Percentiles rank a stretch among this genome's conserved stretches.
Conservation (phyloP, 306 rosid genomes). For the Malus sylvestris region DNA sequence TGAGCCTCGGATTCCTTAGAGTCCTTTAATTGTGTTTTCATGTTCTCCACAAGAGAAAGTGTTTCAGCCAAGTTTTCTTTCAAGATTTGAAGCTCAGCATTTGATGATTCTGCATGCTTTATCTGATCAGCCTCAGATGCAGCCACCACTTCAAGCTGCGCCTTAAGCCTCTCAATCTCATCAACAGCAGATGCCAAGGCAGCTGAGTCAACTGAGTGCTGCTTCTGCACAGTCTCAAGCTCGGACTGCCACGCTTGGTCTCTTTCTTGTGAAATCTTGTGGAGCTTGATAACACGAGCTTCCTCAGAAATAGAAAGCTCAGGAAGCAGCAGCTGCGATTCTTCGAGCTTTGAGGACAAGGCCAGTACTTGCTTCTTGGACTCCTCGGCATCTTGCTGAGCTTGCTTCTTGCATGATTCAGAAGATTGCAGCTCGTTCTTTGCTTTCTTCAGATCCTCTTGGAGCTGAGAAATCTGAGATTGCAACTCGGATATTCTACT, state of each 20-base stretch:
- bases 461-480: constrained; percentile 70
- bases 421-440: constrained; percentile 50
- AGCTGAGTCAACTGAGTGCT: constrained; percentile 44
- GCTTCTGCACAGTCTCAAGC: constrained; percentile 44
- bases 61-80: constrained; percentile 59
- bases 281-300: constrained; percentile 44
- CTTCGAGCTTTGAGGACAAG: constrained; percentile 58
- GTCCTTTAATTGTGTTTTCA: constrained; percentile 45
- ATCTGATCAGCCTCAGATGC: constrained; percentile 40
- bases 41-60: constrained; percentile 50
- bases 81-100: constrained; percentile 54
- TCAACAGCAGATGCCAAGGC: constrained; percentile 51
- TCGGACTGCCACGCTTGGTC: constrained; percentile 44
- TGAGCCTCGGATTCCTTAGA: constrained; percentile 62
- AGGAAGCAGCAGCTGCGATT: constrained; percentile 50
- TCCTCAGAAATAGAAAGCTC: constrained; percentile 52
- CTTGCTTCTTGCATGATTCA: constrained; percentile 66
- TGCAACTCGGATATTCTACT: constrained; percentile 82
- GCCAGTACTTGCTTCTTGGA: constrained; percentile 47
- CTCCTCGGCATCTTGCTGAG: constrained; percentile 64
- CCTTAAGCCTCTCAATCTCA: constrained; percentile 65
- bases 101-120: constrained; percentile 36
- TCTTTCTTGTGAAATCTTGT: constrained; percentile 40
- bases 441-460: constrained; percentile 60
- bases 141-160: constrained; percentile 55